These are phyloP conservation scores for Tillandsia leiboldiana DNA, from an alignment of 176 grass and related monocot species.

Conservation along the genomic window DNA sequence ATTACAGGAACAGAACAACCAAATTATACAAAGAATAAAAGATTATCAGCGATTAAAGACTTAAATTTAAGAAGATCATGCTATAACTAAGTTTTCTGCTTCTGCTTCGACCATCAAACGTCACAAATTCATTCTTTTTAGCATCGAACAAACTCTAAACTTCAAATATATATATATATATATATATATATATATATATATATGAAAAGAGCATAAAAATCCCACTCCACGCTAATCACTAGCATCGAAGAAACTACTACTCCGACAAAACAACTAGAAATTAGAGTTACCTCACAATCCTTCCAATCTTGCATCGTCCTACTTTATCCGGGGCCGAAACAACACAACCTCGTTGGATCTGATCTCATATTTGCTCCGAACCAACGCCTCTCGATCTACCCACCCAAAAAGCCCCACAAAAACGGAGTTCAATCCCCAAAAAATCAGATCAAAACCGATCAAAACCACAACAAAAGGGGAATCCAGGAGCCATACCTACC, in stretches of 20 bases:
- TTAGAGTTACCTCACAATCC: conserved; percentile 36
- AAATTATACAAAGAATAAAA: no score
- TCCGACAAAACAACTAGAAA: conserved; percentile 14
- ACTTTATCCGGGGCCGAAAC: conserved; percentile 55
- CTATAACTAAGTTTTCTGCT: no score
- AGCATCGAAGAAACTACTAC: not conserved
- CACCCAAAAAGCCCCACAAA: not conserved
- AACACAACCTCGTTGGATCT: conserved; percentile 32
- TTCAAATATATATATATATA: no score
- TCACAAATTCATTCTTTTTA: no score
- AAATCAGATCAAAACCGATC: not conserved
- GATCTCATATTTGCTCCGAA: conserved; percentile 49
- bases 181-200: not conserved
- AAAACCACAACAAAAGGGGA: not conserved
- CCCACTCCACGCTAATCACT: not conserved
- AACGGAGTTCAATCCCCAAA: not conserved
- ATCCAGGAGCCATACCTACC: not conserved
- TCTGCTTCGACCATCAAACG: no score
- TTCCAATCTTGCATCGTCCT: conserved; percentile 54
- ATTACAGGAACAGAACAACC: no score
- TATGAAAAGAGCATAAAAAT: conserved; percentile 11
- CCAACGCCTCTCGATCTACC: conserved; percentile 27
- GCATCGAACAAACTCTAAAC: no score
- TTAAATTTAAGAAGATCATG: no score
- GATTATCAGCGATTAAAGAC: no score